Evolutionary conservation across 225 moss, liverwort and hornwort species (phyloP).

Genomic region (Polytrichum commune): DNA sequence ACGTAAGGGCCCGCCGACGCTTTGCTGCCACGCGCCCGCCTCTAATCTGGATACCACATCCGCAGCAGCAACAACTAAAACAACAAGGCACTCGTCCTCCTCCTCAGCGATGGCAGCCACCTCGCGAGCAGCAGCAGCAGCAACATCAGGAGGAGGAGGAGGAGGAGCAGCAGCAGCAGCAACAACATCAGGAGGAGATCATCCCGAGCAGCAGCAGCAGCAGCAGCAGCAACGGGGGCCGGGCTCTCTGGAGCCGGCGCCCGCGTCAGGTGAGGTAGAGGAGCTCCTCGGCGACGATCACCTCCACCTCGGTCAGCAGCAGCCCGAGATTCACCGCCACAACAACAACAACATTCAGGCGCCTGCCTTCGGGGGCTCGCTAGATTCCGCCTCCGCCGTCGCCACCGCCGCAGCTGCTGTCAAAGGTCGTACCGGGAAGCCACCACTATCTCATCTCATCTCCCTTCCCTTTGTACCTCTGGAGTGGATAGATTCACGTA

Average conservation of each 20-base stretch:
- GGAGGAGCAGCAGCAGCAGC: background rate
- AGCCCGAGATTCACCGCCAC: conserved; percentile 20
- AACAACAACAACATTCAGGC: conserved; percentile 9
- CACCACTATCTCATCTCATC: too few relatives aligned
- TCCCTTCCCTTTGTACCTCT: too few relatives aligned
- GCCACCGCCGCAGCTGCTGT: conserved; percentile 40
- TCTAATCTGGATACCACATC: conserved; percentile 44
- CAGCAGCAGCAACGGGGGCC: background rate
- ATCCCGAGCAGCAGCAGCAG: background rate
- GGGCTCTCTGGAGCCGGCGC: conserved; percentile 38
- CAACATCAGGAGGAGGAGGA: background rate
- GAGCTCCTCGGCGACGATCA: conserved; percentile 29
- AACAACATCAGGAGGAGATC: background rate
- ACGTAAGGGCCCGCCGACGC: conserved; percentile 92
- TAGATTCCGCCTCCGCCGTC: conserved; percentile 49
- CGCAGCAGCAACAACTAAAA: background rate
- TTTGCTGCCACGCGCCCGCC: conserved; percentile 98
- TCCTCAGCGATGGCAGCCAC: background rate
- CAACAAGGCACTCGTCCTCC: background rate
- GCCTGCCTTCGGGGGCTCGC: conserved; percentile 31
- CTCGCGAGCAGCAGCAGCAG: background rate
- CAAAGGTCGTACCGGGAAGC: conserved; percentile 30
- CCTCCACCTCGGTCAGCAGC: conserved; percentile 17
- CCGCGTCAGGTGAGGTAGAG: conserved; percentile 55
- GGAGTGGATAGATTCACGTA: too few relatives aligned